A percentile compares a stretch with the other conserved stretches of the same genome.
These are phyloP conservation scores for Ambrosia trifida DNA, from an alignment of 129 eudicot species.

Conservation along the genomic window DNA sequence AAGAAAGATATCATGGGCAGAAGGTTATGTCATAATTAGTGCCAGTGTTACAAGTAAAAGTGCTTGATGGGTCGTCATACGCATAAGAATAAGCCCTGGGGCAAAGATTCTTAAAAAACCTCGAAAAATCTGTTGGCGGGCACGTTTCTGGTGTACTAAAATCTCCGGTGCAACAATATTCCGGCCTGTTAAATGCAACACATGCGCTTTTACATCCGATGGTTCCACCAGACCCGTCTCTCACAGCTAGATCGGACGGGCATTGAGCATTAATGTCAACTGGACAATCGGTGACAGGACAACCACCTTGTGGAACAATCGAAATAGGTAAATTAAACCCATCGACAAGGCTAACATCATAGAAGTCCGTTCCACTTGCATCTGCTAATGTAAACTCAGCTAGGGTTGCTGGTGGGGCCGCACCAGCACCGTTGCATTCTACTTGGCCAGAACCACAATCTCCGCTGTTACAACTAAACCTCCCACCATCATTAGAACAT, in stretches of 20 bases:
- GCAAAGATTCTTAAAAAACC: slow-evolving; percentile 46
- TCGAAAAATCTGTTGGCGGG: slow-evolving; percentile 44
- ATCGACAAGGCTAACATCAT: slow-evolving; percentile 61
- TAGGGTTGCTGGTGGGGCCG: slow-evolving; percentile 44
- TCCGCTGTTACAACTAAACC: slow-evolving; percentile 28
- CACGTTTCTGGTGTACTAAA: slow-evolving; percentile 39
- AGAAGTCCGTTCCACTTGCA: slow-evolving; percentile 34
- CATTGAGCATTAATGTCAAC: slow-evolving; percentile 44
- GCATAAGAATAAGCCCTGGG: slow-evolving; percentile 67
- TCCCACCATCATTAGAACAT: slow-evolving; percentile 32
- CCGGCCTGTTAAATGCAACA: slow-evolving; percentile 33
- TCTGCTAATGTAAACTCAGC: slow-evolving; percentile 46
- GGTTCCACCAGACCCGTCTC: slow-evolving; percentile 31
- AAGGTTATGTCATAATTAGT: slow-evolving; percentile 46
- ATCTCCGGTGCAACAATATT: slow-evolving; percentile 57
- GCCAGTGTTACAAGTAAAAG: slow-evolving; percentile 43
- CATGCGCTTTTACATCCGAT: slow-evolving; percentile 70
- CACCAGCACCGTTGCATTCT: slow-evolving; percentile 50
- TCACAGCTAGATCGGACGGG: slow-evolving; percentile 38
- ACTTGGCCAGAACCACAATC: slow-evolving; percentile 54
- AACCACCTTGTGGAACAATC: slow-evolving; percentile 30
- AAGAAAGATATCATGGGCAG: slow-evolving; percentile 33
- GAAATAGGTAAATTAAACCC: slow-evolving; percentile 55
- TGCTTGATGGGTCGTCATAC: slow-evolving; percentile 47
- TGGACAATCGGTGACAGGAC: slow-evolving; percentile 38